Evolutionary conservation across 495 filamentous ascomycete species (phyloP).

Genomic region (Aspergillus campestris): DNA sequence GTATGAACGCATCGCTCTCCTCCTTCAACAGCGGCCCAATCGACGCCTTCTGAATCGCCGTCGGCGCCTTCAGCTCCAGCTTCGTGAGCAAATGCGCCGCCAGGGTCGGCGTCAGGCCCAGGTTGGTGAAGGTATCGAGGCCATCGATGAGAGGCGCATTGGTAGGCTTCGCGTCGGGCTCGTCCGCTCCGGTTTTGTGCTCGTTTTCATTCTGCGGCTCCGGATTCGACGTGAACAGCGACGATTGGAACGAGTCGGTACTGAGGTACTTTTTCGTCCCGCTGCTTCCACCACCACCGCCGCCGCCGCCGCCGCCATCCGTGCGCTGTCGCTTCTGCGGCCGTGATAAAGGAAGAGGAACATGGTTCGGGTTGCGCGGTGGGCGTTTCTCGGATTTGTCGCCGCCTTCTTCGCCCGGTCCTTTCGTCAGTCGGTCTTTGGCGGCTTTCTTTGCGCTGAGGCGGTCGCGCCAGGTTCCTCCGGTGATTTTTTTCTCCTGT

Average conservation of each 20-base stretch:
- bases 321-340: slow-evolving; percentile 36
- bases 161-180: slow-evolving; percentile 62
- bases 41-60: slow-evolving; percentile 85
- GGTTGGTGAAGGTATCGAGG: slow-evolving; percentile 69
- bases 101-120: slow-evolving; percentile 69
- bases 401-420: slow-evolving; percentile 10
- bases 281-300: slow-evolving; percentile 2
- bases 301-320: slow-evolving; percentile 13
- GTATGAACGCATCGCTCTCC: slow-evolving; percentile 88
- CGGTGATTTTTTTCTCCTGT: slow-evolving; percentile 63
- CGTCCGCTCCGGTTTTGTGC: slow-evolving; percentile 36
- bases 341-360: slow-evolving; percentile 21
- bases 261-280: slow-evolving; percentile 10
- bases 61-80: slow-evolving; percentile 81
- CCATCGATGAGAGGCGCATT: slow-evolving; percentile 90
- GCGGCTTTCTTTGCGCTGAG: slow-evolving; percentile 68
- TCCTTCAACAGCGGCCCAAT: slow-evolving; percentile 70
- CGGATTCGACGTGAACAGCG: slow-evolving; percentile 86
- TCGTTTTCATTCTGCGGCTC: slow-evolving; percentile 48
- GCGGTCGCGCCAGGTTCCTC: slow-evolving; percentile 86
- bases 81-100: slow-evolving; percentile 79
- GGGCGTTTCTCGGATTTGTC: slow-evolving; percentile 6
- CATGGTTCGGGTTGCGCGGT: slow-evolving; percentile 32
- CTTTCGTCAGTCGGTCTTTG: slow-evolving; percentile 36
- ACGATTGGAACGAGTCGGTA: slow-evolving; percentile 57